A percentile compares a stretch with the other conserved stretches of the same genome.
These are phyloP conservation scores for Annulohypoxylon maeteangense DNA, from an alignment of 495 filamentous ascomycete genomes.

Conservation along the genomic window DNA sequence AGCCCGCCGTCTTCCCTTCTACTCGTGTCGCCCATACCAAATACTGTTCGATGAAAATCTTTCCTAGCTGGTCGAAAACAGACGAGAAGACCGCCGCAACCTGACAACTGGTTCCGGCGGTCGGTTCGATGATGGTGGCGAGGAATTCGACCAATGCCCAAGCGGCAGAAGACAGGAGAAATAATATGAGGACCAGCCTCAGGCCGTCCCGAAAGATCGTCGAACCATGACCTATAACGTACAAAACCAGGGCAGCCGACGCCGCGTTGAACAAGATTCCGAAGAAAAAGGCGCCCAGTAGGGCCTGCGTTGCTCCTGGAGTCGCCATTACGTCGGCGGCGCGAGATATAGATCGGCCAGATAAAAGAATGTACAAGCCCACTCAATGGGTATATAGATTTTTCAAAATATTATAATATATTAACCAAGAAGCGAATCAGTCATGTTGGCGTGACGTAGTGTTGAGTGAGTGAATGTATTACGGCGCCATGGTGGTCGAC, in stretches of 20 bases:
- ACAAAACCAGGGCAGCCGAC: constrained; percentile 62
- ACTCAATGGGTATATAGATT: constrained; percentile 59
- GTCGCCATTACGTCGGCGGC: constrained; percentile 56
- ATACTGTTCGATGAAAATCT: constrained; percentile 63
- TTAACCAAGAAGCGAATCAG: constrained; percentile 49
- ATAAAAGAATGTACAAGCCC: constrained; percentile 57
- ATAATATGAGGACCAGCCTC: constrained; percentile 70
- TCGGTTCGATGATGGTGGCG: constrained; percentile 56
- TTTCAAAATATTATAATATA: constrained; percentile 36
- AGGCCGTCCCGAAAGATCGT: constrained; percentile 64
- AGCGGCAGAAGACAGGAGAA: constrained; percentile 60
- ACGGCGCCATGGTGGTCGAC: constrained; percentile 37
- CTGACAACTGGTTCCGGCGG: constrained; percentile 58
- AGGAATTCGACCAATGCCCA: constrained; percentile 64
- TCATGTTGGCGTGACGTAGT: constrained; percentile 35
- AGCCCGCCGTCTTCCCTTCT: constrained; percentile 44
- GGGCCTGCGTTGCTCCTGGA: constrained; percentile 59
- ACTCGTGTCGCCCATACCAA: constrained; percentile 59
- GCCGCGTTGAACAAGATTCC: constrained; percentile 65
- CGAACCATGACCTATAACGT: constrained; percentile 60
- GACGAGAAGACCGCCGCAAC: constrained; percentile 60
- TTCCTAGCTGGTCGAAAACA: constrained; percentile 63
- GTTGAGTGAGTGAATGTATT: constrained; percentile 22
- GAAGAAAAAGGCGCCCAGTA: constrained; percentile 65
- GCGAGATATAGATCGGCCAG: constrained; percentile 38